Percentiles rank a stretch among this genome's conserved stretches.
Conservation (phyloP, 1,139 yeast species). For the Suhomyces kunorum region DNA sequence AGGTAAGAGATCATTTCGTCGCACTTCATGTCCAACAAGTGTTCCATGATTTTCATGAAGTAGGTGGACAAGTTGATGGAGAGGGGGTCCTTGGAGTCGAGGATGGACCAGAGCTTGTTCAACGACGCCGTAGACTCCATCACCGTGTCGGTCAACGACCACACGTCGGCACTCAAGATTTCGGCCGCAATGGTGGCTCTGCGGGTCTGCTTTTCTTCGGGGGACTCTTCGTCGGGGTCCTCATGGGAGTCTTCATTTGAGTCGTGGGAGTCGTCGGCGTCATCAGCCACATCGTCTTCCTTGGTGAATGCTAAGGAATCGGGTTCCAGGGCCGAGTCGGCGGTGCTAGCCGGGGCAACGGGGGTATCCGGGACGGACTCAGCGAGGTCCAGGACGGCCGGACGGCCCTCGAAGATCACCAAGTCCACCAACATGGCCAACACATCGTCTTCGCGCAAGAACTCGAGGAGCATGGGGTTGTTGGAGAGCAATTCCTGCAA, state of each 20-base stretch:
- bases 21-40: constrained; percentile 85
- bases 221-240: constrained; percentile 29
- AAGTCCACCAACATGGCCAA: constrained; percentile 65
- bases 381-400: constrained; percentile 5
- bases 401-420: constrained; percentile 53
- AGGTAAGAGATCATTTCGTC: constrained; percentile 73
- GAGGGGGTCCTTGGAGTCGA: constrained; percentile 59
- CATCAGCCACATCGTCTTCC: constrained; percentile 16
- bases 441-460: constrained; percentile 72
- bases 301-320: constrained; percentile 1
- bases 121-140: constrained; percentile 72
- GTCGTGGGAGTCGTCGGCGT: constrained; percentile 33
- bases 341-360: neutral
- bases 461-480: constrained; percentile 78
- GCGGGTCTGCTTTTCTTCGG: constrained; percentile 59
- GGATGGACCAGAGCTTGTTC: constrained; percentile 73
- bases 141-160: constrained; percentile 91
- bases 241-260: constrained; percentile 14
- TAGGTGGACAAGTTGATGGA: constrained; percentile 79
- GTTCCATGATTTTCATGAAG: constrained; percentile 94
- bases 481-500: constrained; percentile 82
- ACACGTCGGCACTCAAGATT: constrained; percentile 85
- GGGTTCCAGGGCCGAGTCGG: constrained; percentile 5
- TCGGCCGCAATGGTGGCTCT: constrained; percentile 90
- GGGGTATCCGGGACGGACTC: constrained; percentile 5